Base-by-base conservation (phyloP, 192 early-diverging fungal genomes). In the Umbelopsis sp. region DNA sequence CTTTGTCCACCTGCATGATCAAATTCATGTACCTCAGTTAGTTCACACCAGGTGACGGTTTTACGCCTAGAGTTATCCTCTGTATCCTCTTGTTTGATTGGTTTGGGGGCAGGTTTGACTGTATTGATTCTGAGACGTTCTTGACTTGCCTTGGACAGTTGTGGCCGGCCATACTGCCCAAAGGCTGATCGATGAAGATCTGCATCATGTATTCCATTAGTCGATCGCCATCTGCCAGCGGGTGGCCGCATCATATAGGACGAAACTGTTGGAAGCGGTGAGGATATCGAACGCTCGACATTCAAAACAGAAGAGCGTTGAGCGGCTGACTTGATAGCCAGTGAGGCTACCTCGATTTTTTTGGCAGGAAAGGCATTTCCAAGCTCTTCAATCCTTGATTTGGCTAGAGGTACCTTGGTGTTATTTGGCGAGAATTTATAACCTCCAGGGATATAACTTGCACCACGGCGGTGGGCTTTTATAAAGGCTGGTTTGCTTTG, bases 311-410 rank as follows among this genome's bases (percentile, higher is more conserved):
- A 68, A 20, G 67, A 50, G 6, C 49, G 67, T 44, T 68, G 67
- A 0, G 49, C 49, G 0, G 67, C 49, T 6, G 67, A 51, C 49
- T 50, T 27, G 20, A 68, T 68, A 37, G 49, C 67, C 27, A 68
- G 18, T 2, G 67, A 68, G 0, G 67, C 67, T 6, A 68, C 49
- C 35, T 68, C 67, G 9, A 68, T 68, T 35, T 68, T 68, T 10
- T 50, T 48, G 18, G 67, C 67, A 33, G 67, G 48, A 52, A 68
- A 68, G 0, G 67, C 49, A 50, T 23, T 51, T 0, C 67, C 67
- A 3, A 50, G 18, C 25, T 68, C 46, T 20, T 50, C 35, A 21
- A 48, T 27, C 33, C 48, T 50, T 30, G 47, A 50, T 18, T 47
- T 67, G 1, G 45, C 23, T 30, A 49, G 23, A 18, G 45, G 66